Percentiles rank a stretch among this genome's conserved stretches.
Conservation (phyloP, 106 monocot species). For the Alisma plantagoaquatica region DNA sequence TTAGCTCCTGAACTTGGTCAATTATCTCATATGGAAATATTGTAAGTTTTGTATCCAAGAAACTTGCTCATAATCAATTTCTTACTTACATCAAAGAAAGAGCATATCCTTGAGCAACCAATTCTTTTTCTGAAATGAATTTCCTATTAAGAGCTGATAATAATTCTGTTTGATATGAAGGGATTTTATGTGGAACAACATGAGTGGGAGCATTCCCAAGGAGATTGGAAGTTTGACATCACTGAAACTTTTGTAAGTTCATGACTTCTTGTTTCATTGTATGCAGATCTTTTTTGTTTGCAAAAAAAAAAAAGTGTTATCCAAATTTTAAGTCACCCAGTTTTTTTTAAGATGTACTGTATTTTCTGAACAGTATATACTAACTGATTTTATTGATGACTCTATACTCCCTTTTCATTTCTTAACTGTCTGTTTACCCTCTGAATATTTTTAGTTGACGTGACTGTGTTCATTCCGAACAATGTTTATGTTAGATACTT, state of each 20-base stretch:
- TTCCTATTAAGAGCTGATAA: not conserved
- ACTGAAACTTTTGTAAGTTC: constrained; percentile 81
- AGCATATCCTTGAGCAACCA: not conserved
- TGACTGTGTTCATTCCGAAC: no score
- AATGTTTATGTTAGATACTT: no score
- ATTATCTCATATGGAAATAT: constrained; percentile 60
- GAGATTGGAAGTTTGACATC: constrained; percentile 90
- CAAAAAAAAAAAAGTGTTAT: not conserved
- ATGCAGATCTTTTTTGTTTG: not conserved
- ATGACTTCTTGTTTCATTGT: not conserved
- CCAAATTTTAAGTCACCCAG: not conserved
- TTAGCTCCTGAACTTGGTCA: constrained; percentile 82
- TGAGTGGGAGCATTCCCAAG: constrained; percentile 84
- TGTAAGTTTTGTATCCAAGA: constrained; percentile 44
- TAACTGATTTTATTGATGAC: not conserved
- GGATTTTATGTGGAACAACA: constrained; percentile 97
- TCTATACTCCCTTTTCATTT: no score
- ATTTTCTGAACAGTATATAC: not conserved
- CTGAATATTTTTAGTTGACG: no score
- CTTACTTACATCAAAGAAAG: not conserved
- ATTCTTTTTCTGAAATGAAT: constrained; percentile 1
- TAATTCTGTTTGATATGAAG: constrained; percentile 24
- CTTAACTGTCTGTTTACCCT: no score
- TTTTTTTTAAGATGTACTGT: not conserved
- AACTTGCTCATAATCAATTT: no score